Conservation (phyloP, 257 asterid genomes). For the Misopates orontium region DNA sequence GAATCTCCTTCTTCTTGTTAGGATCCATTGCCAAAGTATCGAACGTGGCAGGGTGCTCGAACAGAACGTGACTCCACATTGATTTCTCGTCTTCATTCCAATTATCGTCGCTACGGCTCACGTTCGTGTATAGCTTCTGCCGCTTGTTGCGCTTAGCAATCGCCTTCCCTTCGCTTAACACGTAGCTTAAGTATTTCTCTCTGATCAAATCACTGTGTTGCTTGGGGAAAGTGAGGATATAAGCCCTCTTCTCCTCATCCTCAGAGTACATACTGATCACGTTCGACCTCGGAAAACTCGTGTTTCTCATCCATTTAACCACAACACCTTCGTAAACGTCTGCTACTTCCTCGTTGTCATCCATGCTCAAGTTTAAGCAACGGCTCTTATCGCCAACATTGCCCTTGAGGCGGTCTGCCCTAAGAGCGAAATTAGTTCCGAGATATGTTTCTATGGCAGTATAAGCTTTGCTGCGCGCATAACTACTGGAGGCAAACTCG, state of each 20-base stretch:
- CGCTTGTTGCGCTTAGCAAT: slow-evolving; percentile 18
- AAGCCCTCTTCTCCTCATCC: slow-evolving; percentile 21
- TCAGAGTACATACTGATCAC: slow-evolving; percentile 1
- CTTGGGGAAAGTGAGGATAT: not conserved
- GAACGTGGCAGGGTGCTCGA: slow-evolving; percentile 45
- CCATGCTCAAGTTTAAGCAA: slow-evolving; percentile 15
- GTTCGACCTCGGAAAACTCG: not conserved
- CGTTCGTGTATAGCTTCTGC: not conserved
- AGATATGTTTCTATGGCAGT: slow-evolving; percentile 22
- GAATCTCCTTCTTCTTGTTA: slow-evolving; percentile 30
- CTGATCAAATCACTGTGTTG: not conserved
- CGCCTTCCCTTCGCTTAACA: slow-evolving; percentile 24
- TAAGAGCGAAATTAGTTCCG: slow-evolving; percentile 13
- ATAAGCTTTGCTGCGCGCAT: slow-evolving; percentile 25
- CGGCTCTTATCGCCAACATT: not conserved
- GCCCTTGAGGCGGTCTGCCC: slow-evolving; percentile 20
- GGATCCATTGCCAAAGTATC: slow-evolving; percentile 45
- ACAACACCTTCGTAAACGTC: slow-evolving; percentile 5
- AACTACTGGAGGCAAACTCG: not conserved
- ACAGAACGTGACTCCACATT: slow-evolving; percentile 36
- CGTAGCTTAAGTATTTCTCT: slow-evolving; percentile 21
- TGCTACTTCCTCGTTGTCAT: slow-evolving; percentile 6
- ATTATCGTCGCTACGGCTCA: too few species aligned
- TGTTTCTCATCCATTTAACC: slow-evolving; percentile 17
- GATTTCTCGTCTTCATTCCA: not conserved